Conservation (phyloP, 2,329 filamentous ascomycete genomes). For the Colletotrichum sp. region DNA sequence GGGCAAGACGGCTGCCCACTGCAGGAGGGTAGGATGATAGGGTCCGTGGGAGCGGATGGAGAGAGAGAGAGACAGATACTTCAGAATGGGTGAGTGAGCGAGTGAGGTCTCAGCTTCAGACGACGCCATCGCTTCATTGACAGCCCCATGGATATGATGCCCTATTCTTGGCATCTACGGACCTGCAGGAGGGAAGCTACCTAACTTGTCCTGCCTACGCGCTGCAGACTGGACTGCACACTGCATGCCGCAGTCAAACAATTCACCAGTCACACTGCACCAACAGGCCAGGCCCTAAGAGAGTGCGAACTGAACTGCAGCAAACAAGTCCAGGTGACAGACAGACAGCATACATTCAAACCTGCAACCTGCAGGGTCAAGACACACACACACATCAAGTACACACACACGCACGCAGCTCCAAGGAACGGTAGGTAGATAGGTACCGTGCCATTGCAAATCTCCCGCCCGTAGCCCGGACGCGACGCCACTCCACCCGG, state of each 20-base stretch:
- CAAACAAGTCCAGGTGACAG: not conserved
- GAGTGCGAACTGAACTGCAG: not conserved
- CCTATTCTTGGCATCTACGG: not conserved
- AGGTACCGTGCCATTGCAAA: not conserved
- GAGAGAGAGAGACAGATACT: not conserved
- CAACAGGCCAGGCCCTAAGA: not conserved
- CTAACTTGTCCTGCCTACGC: not conserved
- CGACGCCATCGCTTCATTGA: not conserved
- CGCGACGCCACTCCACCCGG: not conserved
- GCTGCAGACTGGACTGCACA: not conserved
- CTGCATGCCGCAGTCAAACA: not conserved
- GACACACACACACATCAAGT: not conserved
- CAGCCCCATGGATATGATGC: not conserved
- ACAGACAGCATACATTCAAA: not conserved
- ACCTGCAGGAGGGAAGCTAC: not conserved
- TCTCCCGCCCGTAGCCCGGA: not conserved
- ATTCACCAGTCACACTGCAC: not conserved
- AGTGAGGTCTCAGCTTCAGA: slow-evolving; percentile 8
- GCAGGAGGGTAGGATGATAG: not conserved
- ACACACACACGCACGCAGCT: not conserved
- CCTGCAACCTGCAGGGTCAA: not conserved
- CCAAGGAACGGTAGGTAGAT: not conserved
- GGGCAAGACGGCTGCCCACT: not conserved
- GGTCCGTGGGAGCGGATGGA: not conserved
- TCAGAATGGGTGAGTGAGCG: not conserved